Conservation (phyloP, 2,329 filamentous ascomycete genomes). For the Fusarium sp. region DNA sequence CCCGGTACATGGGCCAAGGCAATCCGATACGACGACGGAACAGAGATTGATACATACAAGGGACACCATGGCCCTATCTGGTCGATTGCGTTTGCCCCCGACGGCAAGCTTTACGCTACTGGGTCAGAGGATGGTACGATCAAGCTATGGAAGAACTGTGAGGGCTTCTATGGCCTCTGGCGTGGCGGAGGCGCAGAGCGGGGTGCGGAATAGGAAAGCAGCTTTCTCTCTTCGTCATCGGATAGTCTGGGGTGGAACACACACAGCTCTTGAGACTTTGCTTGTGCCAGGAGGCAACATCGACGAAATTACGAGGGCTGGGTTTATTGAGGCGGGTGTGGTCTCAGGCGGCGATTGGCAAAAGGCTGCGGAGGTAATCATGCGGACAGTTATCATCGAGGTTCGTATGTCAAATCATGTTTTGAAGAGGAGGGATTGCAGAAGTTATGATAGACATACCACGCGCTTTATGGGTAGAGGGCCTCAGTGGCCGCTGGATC, state of each 20-base stretch:
- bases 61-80: constrained; percentile 98
- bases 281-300: constrained; percentile 23
- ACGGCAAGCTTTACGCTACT: constrained; percentile 95
- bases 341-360: not conserved
- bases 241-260: constrained; percentile 24
- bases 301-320: constrained; percentile 12
- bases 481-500: constrained; percentile 27
- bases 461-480: constrained; percentile 23
- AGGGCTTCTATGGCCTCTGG: constrained; percentile 73
- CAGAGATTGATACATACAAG: constrained; percentile 91
- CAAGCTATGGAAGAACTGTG: constrained; percentile 84
- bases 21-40: constrained; percentile 85
- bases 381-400: not conserved
- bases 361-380: not conserved
- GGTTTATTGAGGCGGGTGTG: not conserved
- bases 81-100: constrained; percentile 94
- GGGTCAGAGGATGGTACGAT: constrained; percentile 98
- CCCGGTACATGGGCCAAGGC: constrained; percentile 97
- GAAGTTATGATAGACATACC: constrained; percentile 32
- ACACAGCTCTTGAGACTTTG: constrained; percentile 2
- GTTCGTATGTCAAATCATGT: not conserved
- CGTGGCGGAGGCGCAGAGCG: constrained; percentile 61
- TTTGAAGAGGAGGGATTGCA: constrained; percentile 1
- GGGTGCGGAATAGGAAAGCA: constrained; percentile 52
- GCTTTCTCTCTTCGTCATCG: constrained; percentile 33